A percentile compares a stretch with the other conserved stretches of the same genome.
phyloP scores from a whole-genome alignment of 352 stramenopile genomes.

The Thalassiosira oceanica region DNA sequence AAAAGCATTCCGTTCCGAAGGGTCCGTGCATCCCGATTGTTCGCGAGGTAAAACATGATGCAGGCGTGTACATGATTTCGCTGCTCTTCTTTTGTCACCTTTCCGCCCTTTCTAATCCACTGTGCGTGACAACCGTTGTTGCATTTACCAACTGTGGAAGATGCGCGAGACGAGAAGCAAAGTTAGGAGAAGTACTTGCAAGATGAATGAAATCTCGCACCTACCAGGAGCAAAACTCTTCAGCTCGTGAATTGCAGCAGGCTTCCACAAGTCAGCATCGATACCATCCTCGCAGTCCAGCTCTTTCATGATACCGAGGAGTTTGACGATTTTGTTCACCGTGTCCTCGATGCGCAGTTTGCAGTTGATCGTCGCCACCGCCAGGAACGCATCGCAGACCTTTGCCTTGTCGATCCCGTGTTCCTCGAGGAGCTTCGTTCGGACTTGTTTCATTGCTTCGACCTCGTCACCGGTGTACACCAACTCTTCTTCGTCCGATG shows the following conservation, averaged over 20 bases:
- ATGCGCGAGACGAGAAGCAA: too few relatives aligned
- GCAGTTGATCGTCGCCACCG: constrained; percentile 30
- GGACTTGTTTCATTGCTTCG: constrained; percentile 20
- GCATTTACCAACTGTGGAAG: too few relatives aligned
- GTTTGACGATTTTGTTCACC: constrained; percentile 20
- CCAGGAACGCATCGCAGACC: constrained; percentile 10
- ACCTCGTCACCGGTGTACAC: constrained; percentile 34
- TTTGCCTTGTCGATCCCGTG: constrained; percentile 7
- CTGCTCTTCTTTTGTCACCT: constrained; percentile 11
- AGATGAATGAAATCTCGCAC: too few relatives aligned
- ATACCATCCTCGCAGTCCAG: constrained; percentile 1
- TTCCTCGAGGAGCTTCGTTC: constrained; percentile 10
- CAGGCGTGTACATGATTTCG: constrained; percentile 3
- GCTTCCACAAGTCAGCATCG: constrained; percentile 7
- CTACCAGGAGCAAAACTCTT: constrained; percentile 9
- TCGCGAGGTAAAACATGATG: constrained; percentile 20
- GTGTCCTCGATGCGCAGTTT: constrained; percentile 42
- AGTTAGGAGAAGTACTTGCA: too few relatives aligned
- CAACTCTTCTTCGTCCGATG: too few relatives aligned
- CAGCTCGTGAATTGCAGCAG: not conserved
- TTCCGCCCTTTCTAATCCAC: constrained; percentile 22
- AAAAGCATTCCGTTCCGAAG: constrained; percentile 39
- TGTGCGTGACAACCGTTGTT: not conserved
- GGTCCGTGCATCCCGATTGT: constrained; percentile 23
- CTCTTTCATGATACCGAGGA: constrained; percentile 21